Base-by-base conservation (phyloP, 768 basidiomycete genomes). In the Xanthoconium stramineum region DNA sequence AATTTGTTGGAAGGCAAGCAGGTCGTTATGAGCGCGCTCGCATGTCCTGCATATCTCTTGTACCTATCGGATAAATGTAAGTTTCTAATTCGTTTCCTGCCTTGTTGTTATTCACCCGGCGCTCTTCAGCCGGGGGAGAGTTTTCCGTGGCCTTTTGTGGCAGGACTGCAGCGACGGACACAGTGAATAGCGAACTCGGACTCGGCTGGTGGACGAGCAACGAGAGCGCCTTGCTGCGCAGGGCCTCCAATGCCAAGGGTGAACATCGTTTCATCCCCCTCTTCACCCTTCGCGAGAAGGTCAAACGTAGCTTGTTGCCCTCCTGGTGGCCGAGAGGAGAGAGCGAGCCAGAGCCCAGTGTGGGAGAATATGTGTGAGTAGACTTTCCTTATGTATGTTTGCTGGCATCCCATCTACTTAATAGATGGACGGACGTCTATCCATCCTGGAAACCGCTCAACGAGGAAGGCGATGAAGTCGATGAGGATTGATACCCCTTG, bases 31-130 rank as follows among this genome's bases (percentile, higher is more conserved):
- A 58, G 45, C n/a, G 59, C 59, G 13, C 44, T 72, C 13, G 53
- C 60, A 14, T 70, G 72, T 47, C 69, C 66, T 13, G 70, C 68
- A 15, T 61, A 65, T 37, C 60, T 66, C 33, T 50, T 70, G 42
- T 71, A 63, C 14, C 43, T 66, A 7, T 63, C 61, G n/a, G 49
- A 65, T 24, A 64, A 55, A 48, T 45, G 65, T 58, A 50, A 39
- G 39, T 17, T 0, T 37, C 15, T 13, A 4, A 8, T 29, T 19
- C 13, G 6, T 33, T 44, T 33, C 14, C 11, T 7, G 3, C 8
- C 8, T 1, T 37, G 7, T 8, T 17, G 4, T 43, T 47, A 8
- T 52, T 44, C 37, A 53, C 33, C 15, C 10, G 1, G 6, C 17
- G n/a, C 13, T 33, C 33, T 33, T 14, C 42, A 63, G 61, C 50